Evolutionary conservation across 805 yeast genomes (phyloP).

Genomic region (Ogataea paradorogensis): DNA sequence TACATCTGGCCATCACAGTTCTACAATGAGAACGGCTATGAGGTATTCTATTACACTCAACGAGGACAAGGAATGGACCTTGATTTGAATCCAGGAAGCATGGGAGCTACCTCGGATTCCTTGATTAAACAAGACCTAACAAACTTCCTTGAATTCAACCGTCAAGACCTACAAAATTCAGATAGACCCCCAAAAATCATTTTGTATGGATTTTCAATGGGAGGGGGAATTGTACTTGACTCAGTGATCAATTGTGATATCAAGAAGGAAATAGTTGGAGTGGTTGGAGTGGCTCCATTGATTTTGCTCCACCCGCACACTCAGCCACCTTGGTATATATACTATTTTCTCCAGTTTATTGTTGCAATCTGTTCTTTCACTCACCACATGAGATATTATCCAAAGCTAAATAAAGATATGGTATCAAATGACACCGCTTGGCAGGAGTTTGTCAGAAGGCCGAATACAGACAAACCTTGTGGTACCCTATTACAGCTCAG

Average conservation of each 20-base stretch:
- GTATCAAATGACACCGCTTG: slow-evolving; percentile 10
- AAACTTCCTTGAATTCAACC: slow-evolving; percentile 46
- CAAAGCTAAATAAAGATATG: slow-evolving; percentile 9
- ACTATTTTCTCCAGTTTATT: slow-evolving; percentile 4
- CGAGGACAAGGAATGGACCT: slow-evolving; percentile 67
- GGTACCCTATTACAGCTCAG: slow-evolving; percentile 10
- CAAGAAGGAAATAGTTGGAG: slow-evolving; percentile 43
- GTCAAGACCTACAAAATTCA: slow-evolving; percentile 32
- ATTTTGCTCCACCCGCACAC: slow-evolving; percentile 55
- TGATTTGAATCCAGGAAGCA: slow-evolving; percentile 43
- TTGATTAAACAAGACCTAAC: slow-evolving; percentile 58
- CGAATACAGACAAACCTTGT: slow-evolving; percentile 5
- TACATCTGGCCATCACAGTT: slow-evolving; percentile 55
- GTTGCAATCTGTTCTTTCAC: slow-evolving; percentile 6
- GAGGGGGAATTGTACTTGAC: slow-evolving; percentile 68
- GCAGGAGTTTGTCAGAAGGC: slow-evolving; percentile 13
- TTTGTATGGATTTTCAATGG: slow-evolving; percentile 75
- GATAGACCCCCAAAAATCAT: slow-evolving; percentile 39
- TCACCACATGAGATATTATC: slow-evolving; percentile 8
- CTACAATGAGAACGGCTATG: slow-evolving; percentile 52
- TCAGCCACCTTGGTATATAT: slow-evolving; percentile 44
- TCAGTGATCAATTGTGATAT: slow-evolving; percentile 56
- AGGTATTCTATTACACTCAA: slow-evolving; percentile 66
- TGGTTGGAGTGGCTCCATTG: slow-evolving; percentile 58
- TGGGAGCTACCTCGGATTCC: slow-evolving; percentile 58